Conservation (phyloP, 176 grass and related monocot species). For the Ampelocalamus luodianensis region DNA sequence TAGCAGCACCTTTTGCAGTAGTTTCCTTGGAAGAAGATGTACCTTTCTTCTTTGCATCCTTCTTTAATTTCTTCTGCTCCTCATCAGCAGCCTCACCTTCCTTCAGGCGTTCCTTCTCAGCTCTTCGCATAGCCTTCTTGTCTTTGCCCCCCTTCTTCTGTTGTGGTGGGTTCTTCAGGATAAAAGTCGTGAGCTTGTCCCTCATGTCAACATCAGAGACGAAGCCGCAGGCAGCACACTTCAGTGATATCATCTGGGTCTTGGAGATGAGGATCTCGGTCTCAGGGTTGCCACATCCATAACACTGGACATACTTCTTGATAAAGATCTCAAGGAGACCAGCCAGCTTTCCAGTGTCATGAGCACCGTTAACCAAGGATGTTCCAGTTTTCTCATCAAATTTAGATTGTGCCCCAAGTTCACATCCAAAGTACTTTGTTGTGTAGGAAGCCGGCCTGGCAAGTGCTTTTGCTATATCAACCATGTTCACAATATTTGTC, state of each 20-base stretch:
- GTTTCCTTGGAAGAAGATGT: conserved; percentile 48
- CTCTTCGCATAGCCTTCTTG: conserved; percentile 87
- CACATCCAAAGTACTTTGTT: conserved; percentile 77
- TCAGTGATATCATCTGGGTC: conserved; percentile 68
- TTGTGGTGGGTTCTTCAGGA: conserved; percentile 73
- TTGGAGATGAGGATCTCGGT: conserved; percentile 78
- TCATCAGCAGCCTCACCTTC: conserved; percentile 82
- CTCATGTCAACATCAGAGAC: conserved; percentile 87
- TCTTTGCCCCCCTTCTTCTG: conserved; percentile 80
- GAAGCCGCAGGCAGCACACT: conserved; percentile 87
- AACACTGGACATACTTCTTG: conserved; percentile 90
- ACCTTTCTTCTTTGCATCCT: conserved; percentile 63
- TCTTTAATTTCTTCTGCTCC: conserved; percentile 75
- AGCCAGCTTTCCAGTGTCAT: conserved; percentile 83
- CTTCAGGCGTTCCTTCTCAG: conserved; percentile 79
- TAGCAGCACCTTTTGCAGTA: conserved; percentile 28
- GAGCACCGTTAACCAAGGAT: conserved; percentile 75
- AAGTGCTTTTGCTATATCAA: conserved; percentile 77
- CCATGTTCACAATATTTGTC: conserved; percentile 88
- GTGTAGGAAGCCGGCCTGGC: conserved; percentile 78
- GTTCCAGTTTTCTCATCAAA: conserved; percentile 70
- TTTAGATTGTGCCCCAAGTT: conserved; percentile 70
- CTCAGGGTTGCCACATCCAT: conserved; percentile 84
- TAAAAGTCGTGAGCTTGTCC: conserved; percentile 75
- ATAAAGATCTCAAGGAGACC: conserved; percentile 89